A percentile compares a stretch with the other conserved stretches of the same genome.
Conservation (phyloP, 495 filamentous ascomycete genomes). For the Acidiella bohemica region DNA sequence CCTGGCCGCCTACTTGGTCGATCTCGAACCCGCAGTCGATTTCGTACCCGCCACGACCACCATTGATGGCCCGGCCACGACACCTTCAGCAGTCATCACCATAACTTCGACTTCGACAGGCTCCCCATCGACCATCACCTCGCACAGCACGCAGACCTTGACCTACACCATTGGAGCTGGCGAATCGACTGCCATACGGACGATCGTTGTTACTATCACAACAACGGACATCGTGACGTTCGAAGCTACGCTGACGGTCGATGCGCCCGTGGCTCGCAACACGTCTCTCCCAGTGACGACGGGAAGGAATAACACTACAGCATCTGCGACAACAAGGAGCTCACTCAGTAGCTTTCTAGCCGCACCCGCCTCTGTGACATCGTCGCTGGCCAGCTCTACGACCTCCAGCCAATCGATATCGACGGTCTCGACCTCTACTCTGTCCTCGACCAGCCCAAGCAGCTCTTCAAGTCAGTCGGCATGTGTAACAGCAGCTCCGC, state of each 20-base stretch:
- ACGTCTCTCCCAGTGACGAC: no score
- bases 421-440: background rate
- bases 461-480: no score
- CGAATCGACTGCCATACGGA: no score
- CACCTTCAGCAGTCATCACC: no score
- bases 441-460: background rate
- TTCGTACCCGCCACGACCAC: background rate
- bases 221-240: no score
- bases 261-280: no score
- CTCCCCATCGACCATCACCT: background rate
- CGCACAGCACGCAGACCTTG: background rate
- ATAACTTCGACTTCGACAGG: background rate
- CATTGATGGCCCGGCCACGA: no score
- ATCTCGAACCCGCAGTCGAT: no score
- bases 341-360: background rate
- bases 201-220: no score
- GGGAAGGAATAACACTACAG: background rate
- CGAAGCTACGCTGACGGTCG: no score
- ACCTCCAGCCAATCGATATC: background rate
- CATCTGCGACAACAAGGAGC: background rate
- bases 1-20: conserved; percentile 3
- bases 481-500: conserved; percentile 2
- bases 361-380: background rate
- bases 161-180: no score
- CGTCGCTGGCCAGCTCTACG: background rate